These are phyloP conservation scores for Dispira parvispora DNA, from an alignment of 192 early-diverging fungal genomes.

Conservation along the genomic window DNA sequence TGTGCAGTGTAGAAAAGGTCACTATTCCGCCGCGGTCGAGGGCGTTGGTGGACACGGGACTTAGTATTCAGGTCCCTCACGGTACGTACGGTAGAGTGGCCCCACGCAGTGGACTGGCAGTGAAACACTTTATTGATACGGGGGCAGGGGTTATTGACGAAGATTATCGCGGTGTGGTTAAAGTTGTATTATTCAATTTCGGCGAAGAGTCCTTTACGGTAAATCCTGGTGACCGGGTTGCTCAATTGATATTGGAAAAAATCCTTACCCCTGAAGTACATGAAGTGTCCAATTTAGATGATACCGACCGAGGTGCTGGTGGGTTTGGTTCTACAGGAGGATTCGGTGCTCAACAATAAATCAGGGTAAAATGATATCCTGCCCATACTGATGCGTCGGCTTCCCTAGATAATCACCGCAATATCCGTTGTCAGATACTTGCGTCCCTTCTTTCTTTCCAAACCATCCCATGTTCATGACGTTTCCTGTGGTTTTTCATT, in stretches of 20 bases:
- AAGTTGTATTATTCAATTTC: slow-evolving; percentile 84
- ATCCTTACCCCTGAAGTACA: slow-evolving; percentile 64
- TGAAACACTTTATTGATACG: slow-evolving; percentile 75
- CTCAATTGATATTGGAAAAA: slow-evolving; percentile 84
- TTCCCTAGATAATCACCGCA: no score
- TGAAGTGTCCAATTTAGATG: slow-evolving; percentile 37
- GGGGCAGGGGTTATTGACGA: slow-evolving; percentile 86
- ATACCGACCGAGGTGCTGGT: slow-evolving; percentile 36
- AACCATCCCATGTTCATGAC: no score
- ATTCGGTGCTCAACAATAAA: no score
- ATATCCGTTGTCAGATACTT: no score
- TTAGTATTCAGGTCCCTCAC: slow-evolving; percentile 66
- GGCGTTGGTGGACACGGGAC: slow-evolving; percentile 67
- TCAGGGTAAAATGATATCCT: no score
- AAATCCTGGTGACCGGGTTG: slow-evolving; percentile 81
- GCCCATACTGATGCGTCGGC: no score
- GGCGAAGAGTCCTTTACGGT: slow-evolving; percentile 50
- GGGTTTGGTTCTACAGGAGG: slow-evolving; percentile 60
- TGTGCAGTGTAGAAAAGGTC: slow-evolving; percentile 37
- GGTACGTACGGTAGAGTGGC: slow-evolving; percentile 94
- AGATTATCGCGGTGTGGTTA: slow-evolving; percentile 77
- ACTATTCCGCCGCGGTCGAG: slow-evolving; percentile 64
- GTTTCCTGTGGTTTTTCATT: no score
- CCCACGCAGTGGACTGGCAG: slow-evolving; percentile 78
- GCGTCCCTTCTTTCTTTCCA: no score